phyloP scores from a whole-genome alignment of 2,329 filamentous ascomycete genomes.

The Nigrospora sphaerica region DNA sequence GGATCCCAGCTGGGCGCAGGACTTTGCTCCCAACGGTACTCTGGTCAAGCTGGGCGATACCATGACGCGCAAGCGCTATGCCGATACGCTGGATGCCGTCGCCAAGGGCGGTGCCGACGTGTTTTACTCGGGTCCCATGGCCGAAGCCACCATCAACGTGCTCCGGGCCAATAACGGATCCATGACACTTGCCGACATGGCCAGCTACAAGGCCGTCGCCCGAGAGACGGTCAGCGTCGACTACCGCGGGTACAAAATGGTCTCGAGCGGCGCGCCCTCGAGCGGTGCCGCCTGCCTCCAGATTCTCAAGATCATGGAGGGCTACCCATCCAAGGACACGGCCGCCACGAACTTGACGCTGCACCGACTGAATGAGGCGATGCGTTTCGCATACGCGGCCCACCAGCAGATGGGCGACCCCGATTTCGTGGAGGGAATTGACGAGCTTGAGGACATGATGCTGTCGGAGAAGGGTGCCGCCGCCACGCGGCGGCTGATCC shows the following conservation, averaged over 20 bases:
- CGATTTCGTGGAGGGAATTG: conserved; percentile 56
- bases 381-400: conserved; percentile 80
- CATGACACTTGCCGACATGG: conserved; percentile 42
- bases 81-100: conserved; percentile 67
- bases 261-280: conserved; percentile 64
- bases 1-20: conserved; percentile 74
- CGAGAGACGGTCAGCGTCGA: conserved; percentile 55
- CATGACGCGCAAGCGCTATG: conserved; percentile 77
- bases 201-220: conserved; percentile 60
- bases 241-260: conserved; percentile 66
- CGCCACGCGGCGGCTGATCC: conserved; percentile 59
- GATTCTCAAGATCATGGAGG: conserved; percentile 76
- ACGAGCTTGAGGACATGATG: conserved; percentile 60
- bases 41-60: conserved; percentile 65
- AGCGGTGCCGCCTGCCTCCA: conserved; percentile 70
- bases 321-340: conserved; percentile 54
- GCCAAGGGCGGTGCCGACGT: conserved; percentile 64
- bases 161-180: conserved; percentile 68
- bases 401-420: conserved; percentile 81
- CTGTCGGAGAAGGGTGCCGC: conserved; percentile 53
- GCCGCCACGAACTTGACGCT: conserved; percentile 57
- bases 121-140: conserved; percentile 69
- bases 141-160: conserved; percentile 64
- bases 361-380: conserved; percentile 80
- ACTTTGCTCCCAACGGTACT: conserved; percentile 81